These are phyloP conservation scores for Rhodotorula glutinis DNA, from an alignment of 1,284 basidiomycete genomes.

Conservation along the genomic window DNA sequence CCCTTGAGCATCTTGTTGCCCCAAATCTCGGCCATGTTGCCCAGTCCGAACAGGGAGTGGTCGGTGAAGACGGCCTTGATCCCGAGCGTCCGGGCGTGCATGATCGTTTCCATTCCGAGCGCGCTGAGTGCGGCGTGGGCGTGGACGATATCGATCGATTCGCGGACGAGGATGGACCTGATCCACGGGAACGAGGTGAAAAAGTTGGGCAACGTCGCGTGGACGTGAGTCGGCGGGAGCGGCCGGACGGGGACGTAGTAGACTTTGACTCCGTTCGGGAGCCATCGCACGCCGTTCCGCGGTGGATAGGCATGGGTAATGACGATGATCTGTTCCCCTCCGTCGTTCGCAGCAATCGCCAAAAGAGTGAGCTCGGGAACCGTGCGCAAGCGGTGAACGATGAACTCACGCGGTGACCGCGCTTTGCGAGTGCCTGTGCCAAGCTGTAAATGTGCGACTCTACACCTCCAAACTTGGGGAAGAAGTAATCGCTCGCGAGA, in stretches of 20 bases:
- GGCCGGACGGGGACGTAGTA: slow-evolving; percentile 89
- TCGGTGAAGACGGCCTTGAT: slow-evolving; percentile 92
- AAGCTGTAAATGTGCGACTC: slow-evolving; percentile 89
- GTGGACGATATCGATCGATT: slow-evolving; percentile 83
- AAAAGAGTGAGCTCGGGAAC: background rate
- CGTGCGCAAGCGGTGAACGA: background rate
- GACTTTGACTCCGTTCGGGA: slow-evolving; percentile 79
- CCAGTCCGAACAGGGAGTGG: slow-evolving; percentile 93
- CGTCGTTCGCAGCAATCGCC: too few species aligned
- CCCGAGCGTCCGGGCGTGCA: slow-evolving; percentile 75
- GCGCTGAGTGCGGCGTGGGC: slow-evolving; percentile 87
- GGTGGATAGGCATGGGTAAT: slow-evolving; percentile 89
- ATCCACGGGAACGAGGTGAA: slow-evolving; percentile 87
- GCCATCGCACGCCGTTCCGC: slow-evolving; percentile 82
- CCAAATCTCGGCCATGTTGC: slow-evolving; percentile 90
- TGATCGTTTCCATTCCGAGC: slow-evolving; percentile 85
- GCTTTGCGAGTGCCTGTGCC: slow-evolving; percentile 72
- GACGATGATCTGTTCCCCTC: slow-evolving; percentile 69
- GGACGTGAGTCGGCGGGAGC: slow-evolving; percentile 66
- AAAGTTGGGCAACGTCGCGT: slow-evolving; percentile 89
- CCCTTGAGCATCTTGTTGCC: slow-evolving; percentile 93
- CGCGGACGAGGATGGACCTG: slow-evolving; percentile 80
- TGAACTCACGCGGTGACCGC: slow-evolving; percentile 73
- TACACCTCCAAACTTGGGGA: slow-evolving; percentile 90
- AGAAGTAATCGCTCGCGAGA: slow-evolving; percentile 95